Percentiles rank a stretch among this genome's conserved stretches.
phyloP scores from a whole-genome alignment of 2,329 filamentous ascomycete species.

The Clarireedia hainanense region DNA sequence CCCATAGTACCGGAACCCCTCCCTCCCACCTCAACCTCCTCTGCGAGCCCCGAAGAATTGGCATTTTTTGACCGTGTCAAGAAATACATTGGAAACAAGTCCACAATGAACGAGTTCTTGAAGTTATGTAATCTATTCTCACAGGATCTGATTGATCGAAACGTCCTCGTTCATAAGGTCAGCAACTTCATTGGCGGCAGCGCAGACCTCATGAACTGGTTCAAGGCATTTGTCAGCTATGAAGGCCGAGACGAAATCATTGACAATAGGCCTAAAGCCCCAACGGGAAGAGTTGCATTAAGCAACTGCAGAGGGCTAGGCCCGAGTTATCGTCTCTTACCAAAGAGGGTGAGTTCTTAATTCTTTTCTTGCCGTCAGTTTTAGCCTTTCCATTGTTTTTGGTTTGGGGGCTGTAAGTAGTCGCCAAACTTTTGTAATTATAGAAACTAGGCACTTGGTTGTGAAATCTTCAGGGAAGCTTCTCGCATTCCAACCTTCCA shows the following conservation, averaged over 20 bases:
- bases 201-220: slow-evolving; percentile 79
- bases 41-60: slow-evolving; percentile 77
- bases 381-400: neutral
- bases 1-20: slow-evolving; percentile 84
- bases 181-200: slow-evolving; percentile 82
- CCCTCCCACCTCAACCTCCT: slow-evolving; percentile 62
- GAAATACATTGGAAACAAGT: slow-evolving; percentile 90
- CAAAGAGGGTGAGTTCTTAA: slow-evolving; percentile 55
- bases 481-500: too few relatives aligned
- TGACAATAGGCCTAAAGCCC: slow-evolving; percentile 68
- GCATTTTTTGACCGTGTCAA: slow-evolving; percentile 94
- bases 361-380: neutral
- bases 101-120: slow-evolving; percentile 88
- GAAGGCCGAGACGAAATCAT: slow-evolving; percentile 71
- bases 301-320: slow-evolving; percentile 95
- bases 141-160: slow-evolving; percentile 82
- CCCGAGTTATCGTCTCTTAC: slow-evolving; percentile 87
- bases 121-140: slow-evolving; percentile 96
- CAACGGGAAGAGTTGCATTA: slow-evolving; percentile 76
- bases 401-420: neutral
- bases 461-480: too few relatives aligned
- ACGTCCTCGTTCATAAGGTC: slow-evolving; percentile 74
- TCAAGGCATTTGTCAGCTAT: slow-evolving; percentile 75
- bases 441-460: too few relatives aligned
- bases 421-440: too few relatives aligned